Base-by-base conservation (phyloP, 108 stramenopile species). In the Thalassiosira profunda region DNA sequence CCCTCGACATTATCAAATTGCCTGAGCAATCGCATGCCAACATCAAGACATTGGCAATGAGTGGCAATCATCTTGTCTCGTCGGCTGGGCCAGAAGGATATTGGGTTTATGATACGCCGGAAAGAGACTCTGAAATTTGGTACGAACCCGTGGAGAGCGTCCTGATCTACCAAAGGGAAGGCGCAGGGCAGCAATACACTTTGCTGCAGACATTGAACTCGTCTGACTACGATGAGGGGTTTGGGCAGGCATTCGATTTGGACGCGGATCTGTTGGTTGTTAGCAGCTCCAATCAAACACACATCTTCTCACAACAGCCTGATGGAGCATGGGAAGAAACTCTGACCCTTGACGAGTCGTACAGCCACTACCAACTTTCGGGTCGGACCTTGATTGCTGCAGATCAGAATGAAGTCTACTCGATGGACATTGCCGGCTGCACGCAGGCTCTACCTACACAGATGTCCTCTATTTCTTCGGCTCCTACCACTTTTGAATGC, bases 31-130 rank as follows among this genome's bases (percentile, higher is more conserved):
- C 10, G 7, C 29, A 29, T 25, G n/a, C n/a, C n/a, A n/a, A n/a
- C n/a, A n/a, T n/a, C 53, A 18, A 20, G 25, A 20, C 53, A 20
- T 34, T 54, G 53, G 35, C 26, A 12, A 41, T 52, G 2, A 20
- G 48, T 29, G 43, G 43, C 0, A 21, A 45, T 15, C 29, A 67
- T 67, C 41, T 49, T 23, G 67, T 52, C n/a, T 23, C 9, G 12
- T 17, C 45, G 4, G 12, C 33, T 30, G 18, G 26, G 17, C n/a
- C n/a, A n/a, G n/a, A n/a, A n/a, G n/a, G n/a, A n/a, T n/a, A n/a
- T n/a, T n/a, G n/a, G n/a, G n/a, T n/a, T n/a, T n/a, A n/a, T n/a
- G n/a, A n/a, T n/a, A n/a, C n/a, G n/a, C n/a, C n/a, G n/a, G n/a
- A n/a, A n/a, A n/a, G n/a, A n/a, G n/a, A n/a, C n/a, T n/a, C n/a